Evolutionary conservation across 2,329 filamentous ascomycete species (phyloP).

Genomic region (Chaetomium sp.): DNA sequence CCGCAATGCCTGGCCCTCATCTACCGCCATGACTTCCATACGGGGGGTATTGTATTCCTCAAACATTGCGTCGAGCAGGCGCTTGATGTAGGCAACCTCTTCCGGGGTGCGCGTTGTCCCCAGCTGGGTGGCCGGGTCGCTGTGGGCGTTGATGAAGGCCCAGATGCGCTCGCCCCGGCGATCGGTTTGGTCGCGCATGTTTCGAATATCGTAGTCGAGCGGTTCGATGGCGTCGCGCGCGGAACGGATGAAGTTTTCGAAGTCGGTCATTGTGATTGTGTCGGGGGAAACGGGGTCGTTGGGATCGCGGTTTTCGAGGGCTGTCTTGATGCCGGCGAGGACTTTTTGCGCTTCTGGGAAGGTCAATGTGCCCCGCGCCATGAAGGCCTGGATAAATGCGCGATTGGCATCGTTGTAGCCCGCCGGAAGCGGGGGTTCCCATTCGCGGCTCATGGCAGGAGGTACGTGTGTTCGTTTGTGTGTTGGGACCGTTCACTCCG

Average conservation of each 20-base stretch:
- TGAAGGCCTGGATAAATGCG: slow-evolving; percentile 84
- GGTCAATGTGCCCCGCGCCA: slow-evolving; percentile 72
- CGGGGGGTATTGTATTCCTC: slow-evolving; percentile 73
- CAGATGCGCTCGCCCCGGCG: slow-evolving; percentile 59
- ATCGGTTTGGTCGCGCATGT: slow-evolving; percentile 57
- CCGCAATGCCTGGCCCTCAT: slow-evolving; percentile 70
- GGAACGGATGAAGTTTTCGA: slow-evolving; percentile 61
- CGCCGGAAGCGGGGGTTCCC: slow-evolving; percentile 28
- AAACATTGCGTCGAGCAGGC: slow-evolving; percentile 86
- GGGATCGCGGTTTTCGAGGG: slow-evolving; percentile 23
- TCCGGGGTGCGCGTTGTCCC: slow-evolving; percentile 75
- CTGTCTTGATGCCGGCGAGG: slow-evolving; percentile 68
- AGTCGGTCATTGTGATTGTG: slow-evolving; percentile 61
- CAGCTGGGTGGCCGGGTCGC: slow-evolving; percentile 78
- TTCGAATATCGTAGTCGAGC: slow-evolving; percentile 85
- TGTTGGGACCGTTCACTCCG: too few species aligned
- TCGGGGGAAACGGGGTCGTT: slow-evolving; percentile 41
- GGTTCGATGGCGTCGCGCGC: slow-evolving; percentile 67
- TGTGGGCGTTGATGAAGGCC: slow-evolving; percentile 81
- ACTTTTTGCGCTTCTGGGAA: slow-evolving; percentile 65
- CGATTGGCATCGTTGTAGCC: slow-evolving; percentile 61
- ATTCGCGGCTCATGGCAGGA: slow-evolving; percentile 23
- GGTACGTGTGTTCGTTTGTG: too few species aligned
- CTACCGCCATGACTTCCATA: slow-evolving; percentile 80
- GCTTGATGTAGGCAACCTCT: slow-evolving; percentile 84